Evolutionary conservation across 306 rosid genomes (phyloP).

Genomic region (Malus asiatica): DNA sequence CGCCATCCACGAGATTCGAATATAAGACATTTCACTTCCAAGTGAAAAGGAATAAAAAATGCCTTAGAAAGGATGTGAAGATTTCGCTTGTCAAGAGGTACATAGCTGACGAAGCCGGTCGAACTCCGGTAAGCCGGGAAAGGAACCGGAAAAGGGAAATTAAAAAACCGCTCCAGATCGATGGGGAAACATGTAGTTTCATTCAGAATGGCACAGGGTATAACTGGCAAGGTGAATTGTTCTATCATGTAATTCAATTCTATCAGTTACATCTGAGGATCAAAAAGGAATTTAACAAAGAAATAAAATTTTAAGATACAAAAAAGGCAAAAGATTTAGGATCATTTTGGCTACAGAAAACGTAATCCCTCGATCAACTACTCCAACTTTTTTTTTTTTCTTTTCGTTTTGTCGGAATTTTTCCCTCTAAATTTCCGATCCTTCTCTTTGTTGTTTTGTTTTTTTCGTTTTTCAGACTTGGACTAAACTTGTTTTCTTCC

Average conservation of each 20-base stretch:
- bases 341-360: conserved; percentile 44
- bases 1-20: accelerated
- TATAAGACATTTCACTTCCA: accelerated
- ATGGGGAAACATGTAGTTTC: not conserved
- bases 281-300: conserved; percentile 33
- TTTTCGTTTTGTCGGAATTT: not conserved
- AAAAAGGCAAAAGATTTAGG: conserved; percentile 28
- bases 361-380: conserved; percentile 35
- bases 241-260: conserved; percentile 64
- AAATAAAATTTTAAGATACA: conserved; percentile 54
- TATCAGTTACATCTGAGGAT: conserved; percentile 61
- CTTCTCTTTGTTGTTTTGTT: conserved; percentile 4
- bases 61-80: not conserved
- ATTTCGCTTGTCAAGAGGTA: not conserved
- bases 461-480: conserved; percentile 21
- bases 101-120: not conserved
- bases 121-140: not conserved
- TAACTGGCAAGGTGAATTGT: conserved; percentile 34
- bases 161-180: not conserved
- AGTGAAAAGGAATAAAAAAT: too few relatives aligned
- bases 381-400: conserved; percentile 24
- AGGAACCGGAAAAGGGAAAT: not conserved
- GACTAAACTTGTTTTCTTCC: conserved; percentile 42
- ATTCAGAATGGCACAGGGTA: not conserved
- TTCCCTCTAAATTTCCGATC: conserved; percentile 29